Conservation (phyloP, 1,284 basidiomycete species). For the Puccinia brachypodii region DNA sequence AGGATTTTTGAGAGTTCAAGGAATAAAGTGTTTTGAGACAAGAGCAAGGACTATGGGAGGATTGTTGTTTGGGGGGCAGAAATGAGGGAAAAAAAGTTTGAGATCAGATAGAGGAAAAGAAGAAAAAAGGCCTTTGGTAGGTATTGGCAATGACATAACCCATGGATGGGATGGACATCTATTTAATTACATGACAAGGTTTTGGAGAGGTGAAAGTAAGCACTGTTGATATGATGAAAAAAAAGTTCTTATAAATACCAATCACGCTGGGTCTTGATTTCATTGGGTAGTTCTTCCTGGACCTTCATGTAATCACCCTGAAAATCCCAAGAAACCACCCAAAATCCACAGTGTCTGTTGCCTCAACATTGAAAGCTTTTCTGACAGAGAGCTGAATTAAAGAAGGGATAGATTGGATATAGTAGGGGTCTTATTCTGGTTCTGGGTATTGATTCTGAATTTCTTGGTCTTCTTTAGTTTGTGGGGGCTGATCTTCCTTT, state of each 20-base stretch:
- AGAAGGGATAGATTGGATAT: too few relatives aligned
- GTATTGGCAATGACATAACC: background rate
- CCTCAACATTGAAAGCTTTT: too few relatives aligned
- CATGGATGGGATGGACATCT: background rate
- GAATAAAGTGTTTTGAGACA: background rate
- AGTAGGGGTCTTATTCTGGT: too few relatives aligned
- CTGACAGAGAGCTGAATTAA: too few relatives aligned
- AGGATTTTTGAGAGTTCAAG: background rate
- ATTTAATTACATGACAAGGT: background rate
- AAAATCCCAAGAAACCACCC: too few relatives aligned
- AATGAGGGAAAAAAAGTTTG: conserved; percentile 6
- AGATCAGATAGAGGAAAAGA: background rate
- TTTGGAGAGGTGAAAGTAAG: too few relatives aligned
- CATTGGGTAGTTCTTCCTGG: background rate
- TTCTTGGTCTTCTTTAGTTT: too few relatives aligned
- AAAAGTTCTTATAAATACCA: background rate
- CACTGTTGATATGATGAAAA: too few relatives aligned
- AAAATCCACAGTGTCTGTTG: too few relatives aligned
- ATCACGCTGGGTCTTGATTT: background rate
- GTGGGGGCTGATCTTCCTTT: too few relatives aligned
- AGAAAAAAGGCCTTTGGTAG: background rate
- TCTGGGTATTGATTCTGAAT: too few relatives aligned
- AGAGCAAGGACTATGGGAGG: background rate
- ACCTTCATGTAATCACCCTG: too few relatives aligned
- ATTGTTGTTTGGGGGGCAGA: conserved; percentile 4